Evolutionary conservation across 208 protist genomes (phyloP).

Genomic region (Wallacemonas sp.): DNA sequence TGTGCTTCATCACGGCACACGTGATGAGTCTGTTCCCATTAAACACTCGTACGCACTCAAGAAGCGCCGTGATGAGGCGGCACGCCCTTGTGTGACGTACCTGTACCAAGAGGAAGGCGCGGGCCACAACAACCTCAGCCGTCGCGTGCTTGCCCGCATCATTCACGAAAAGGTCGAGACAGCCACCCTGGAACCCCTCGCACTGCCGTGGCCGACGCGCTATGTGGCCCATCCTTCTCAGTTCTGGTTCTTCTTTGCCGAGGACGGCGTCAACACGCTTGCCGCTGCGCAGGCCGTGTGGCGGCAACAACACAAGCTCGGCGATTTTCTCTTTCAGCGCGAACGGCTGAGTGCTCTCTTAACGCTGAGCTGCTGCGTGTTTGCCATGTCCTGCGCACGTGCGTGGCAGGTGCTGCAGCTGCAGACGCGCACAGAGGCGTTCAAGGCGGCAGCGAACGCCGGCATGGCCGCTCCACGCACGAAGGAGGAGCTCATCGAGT

Average conservation of each 20-base stretch:
- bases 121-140: slow-evolving; percentile 80
- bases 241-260: slow-evolving; percentile 55
- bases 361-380: slow-evolving; percentile 53
- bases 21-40: slow-evolving; percentile 73
- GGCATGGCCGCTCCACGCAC: slow-evolving; percentile 26
- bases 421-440: slow-evolving; percentile 9
- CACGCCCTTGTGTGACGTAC: slow-evolving; percentile 50
- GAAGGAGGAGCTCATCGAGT: slow-evolving; percentile 57
- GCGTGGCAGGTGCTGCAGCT: slow-evolving; percentile 61
- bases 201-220: slow-evolving; percentile 16
- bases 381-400: slow-evolving; percentile 53
- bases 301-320: slow-evolving; percentile 27
- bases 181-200: slow-evolving; percentile 16
- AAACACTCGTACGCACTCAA: slow-evolving; percentile 63
- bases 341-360: slow-evolving; percentile 57
- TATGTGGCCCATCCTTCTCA: slow-evolving; percentile 47
- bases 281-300: slow-evolving; percentile 25
- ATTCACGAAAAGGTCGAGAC: slow-evolving; percentile 46
- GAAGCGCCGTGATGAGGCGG: slow-evolving; percentile 34
- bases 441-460: slow-evolving; percentile 8
- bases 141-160: slow-evolving; percentile 36
- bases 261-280: slow-evolving; percentile 15
- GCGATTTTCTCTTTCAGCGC: slow-evolving; percentile 25
- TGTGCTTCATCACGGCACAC: slow-evolving; percentile 79
- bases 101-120: slow-evolving; percentile 56